These are phyloP conservation scores for Boeremia lycopersici DNA, from an alignment of 2,329 filamentous ascomycete species.

Conservation along the genomic window DNA sequence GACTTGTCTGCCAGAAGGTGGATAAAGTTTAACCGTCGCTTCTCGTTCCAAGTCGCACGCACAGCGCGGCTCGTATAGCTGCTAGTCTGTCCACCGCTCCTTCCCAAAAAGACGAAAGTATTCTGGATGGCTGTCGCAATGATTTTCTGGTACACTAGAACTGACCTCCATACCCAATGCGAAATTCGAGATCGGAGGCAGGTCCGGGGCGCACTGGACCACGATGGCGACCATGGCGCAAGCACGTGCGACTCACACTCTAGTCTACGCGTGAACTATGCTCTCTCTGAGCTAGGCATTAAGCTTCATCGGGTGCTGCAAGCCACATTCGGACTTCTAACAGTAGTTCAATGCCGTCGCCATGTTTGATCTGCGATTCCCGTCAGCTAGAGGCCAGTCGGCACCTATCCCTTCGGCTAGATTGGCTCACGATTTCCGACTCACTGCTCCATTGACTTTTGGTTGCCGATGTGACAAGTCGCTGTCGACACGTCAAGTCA, in stretches of 20 bases:
- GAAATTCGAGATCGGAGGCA: neutral
- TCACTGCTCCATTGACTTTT: neutral
- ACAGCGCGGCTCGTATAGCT: neutral
- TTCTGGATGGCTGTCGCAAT: neutral
- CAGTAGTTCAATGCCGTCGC: neutral
- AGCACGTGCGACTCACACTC: neutral
- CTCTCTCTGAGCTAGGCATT: neutral
- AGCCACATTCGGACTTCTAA: slow-evolving; percentile 7
- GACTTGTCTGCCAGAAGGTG: neutral
- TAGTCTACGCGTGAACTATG: neutral
- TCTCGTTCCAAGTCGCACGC: neutral
- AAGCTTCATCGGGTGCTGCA: neutral
- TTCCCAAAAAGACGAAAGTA: neutral
- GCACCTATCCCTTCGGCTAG: neutral
- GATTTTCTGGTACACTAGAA: neutral
- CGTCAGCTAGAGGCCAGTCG: neutral
- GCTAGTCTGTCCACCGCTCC: neutral
- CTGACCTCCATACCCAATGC: neutral
- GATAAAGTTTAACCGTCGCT: slow-evolving; percentile 1
- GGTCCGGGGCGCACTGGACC: neutral
- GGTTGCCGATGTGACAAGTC: neutral
- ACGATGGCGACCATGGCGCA: neutral
- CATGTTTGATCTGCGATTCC: neutral
- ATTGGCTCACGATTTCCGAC: neutral
- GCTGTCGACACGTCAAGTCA: neutral